Base-by-base conservation (phyloP, 208 protist species). In the Acanthamoeba divionensis region DNA sequence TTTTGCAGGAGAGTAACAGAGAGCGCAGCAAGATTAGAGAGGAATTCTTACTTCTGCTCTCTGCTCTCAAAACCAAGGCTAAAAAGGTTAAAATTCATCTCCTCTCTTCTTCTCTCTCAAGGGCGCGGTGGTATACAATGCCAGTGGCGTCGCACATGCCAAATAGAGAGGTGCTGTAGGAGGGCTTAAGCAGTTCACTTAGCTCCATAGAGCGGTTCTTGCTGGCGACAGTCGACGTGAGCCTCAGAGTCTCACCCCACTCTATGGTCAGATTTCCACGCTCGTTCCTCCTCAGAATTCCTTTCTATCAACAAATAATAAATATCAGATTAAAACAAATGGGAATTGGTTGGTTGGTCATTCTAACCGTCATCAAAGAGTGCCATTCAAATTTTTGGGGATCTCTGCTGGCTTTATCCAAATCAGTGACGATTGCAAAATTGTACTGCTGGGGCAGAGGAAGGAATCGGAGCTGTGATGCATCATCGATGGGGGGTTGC, bases 141-240 rank as follows among this genome's bases (percentile, higher is more conserved):
- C 79, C 79, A 8, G 79, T 87, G 12, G 50, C 65, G 55, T 87
- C 79, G 57, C 79, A 87, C 79, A 87, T 87, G n/a, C 55, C 79
- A 8, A 87, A 26, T 38, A 87, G 57, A 36, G 50, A 24, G 1
- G 57, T 60, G 55, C 57, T 87, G 57, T 69, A 45, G 47, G 33
- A 65, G 50, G 63, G 55, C n/a, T 45, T 33, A 41, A 69, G 57
- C n/a, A 87, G 79, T 45, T 87, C 79, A 41, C 79, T 87, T 26
- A 87, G 79, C 36, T 87, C 79, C 79, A 87, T 87, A 10, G 79
- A 87, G 1, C 79, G 79, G 24, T 87, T 87, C 33, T 87, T 87
- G 79, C 69, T 63, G 38, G 79, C 79, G n/a, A 69, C 57, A 9
- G 55, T 87, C 18, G 79, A 87, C 29, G 77, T 86, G 55, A 86